Base-by-base conservation (phyloP, 352 stramenopile genomes). In the Pythium phragmitis region DNA sequence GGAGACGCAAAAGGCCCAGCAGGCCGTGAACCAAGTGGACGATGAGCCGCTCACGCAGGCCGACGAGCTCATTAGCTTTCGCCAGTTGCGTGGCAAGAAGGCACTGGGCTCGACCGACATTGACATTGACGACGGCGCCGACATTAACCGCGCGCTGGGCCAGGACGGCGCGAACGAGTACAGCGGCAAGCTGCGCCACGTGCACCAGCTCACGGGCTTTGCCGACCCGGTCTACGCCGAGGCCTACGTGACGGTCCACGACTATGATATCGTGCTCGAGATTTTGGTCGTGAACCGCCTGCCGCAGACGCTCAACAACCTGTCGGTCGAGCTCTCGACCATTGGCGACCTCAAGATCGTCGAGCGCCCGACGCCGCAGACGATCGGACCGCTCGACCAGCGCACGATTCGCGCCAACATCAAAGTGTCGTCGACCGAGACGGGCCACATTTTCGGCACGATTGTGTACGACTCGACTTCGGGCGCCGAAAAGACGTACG, bases 361-460 rank as follows among this genome's bases (percentile, higher is more conserved):
- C 16, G 98, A 99, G 79, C 87, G 98, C 45, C 98, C 98, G 64
- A 90, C 97, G 70, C 91, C 87, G 53, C 89, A 99, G 77, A 99
- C 97, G 39, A 98, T 99, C 70, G 97, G 96, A 0, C 97, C 98
- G 5, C 76, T 99, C 28, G 97, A 99, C 76, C 91, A 98, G 79
- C 92, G 93, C 55, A 98, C 90, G 21, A 98, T 99, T 65, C 89
- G 94, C 47, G 96, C 97, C 26, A 99, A 98, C 72, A 99, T 99
- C 78, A 99, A 99, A 87, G 97, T 99, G n/a, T 98, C 95, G 52
- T 99, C 94, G 54, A 99, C 98, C n/a, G 98, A 99, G 79, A 99
- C 97, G 19, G 97, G 98, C 16, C 96, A 99, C 79, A 99, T 99
- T 66, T 99, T 99, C 78, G 98, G 98, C 60, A 99, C 96, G 45